A percentile compares a stretch with the other conserved stretches of the same genome.
These are phyloP conservation scores for Aspergillus panamensis DNA, from an alignment of 495 filamentous ascomycete species.

Conservation along the genomic window DNA sequence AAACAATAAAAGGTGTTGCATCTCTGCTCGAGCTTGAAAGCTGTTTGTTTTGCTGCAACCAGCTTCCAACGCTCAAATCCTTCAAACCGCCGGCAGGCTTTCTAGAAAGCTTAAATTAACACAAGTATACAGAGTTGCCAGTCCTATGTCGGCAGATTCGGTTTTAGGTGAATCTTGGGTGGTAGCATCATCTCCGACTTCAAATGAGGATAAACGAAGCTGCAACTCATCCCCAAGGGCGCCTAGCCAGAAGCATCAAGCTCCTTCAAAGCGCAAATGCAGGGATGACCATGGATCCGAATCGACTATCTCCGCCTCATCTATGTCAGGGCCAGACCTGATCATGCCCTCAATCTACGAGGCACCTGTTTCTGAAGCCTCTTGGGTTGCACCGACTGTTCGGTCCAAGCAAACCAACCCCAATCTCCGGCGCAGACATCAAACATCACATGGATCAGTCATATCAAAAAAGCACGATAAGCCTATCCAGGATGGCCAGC, in stretches of 20 bases:
- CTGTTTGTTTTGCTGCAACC: not conserved
- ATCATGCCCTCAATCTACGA: conserved; percentile 48
- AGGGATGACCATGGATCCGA: conserved; percentile 22
- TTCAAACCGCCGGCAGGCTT: not conserved
- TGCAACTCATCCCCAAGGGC: not conserved
- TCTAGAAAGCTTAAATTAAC: not conserved
- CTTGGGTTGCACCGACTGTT: conserved; percentile 38
- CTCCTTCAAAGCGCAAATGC: not conserved
- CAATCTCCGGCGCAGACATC: conserved; percentile 30
- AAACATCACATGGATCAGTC: conserved; percentile 15
- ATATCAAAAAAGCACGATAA: conserved; percentile 1
- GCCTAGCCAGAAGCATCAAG: conserved; percentile 4
- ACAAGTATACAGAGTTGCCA: not conserved
- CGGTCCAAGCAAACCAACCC: conserved; percentile 19
- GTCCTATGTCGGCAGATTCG: conserved; percentile 27
- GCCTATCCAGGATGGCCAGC: not conserved
- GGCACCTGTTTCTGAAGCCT: conserved; percentile 33
- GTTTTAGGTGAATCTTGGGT: conserved; percentile 43
- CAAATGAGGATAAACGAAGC: conserved; percentile 14
- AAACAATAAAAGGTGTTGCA: not conserved
- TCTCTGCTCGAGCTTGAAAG: not conserved
- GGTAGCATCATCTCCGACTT: conserved; percentile 25
- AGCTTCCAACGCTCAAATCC: not conserved
- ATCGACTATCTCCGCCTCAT: conserved; percentile 31
- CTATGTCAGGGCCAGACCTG: conserved; percentile 41